Evolutionary conservation across 768 basidiomycete genomes (phyloP), one percentile per base, ranked within the genome.

Genomic region (Lanmaoa pseudosensibilis): DNA sequence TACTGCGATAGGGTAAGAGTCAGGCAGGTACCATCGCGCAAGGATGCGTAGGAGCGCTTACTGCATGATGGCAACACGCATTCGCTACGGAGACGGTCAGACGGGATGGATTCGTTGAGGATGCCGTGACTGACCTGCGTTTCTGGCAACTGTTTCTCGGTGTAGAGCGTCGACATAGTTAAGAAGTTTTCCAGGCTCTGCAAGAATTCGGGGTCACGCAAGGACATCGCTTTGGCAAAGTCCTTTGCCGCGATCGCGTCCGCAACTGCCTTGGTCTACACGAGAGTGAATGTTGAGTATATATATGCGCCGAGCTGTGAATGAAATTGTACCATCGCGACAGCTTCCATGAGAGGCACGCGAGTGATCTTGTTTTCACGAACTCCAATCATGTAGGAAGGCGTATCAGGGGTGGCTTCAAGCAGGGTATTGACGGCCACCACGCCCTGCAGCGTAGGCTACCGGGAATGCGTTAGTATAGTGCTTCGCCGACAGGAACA

Each of bases 351-450:
- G 43, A 99, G 76, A 15, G 94, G 93, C 10, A 95, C 87, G 27
- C 93, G 84, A 9, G 82, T 94, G 62, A 99, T 92, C 76, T 96
- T 96, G 77, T 97, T 98, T 75, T 98, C 95, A 60, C 84, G 83
- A 38, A 97, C 80, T 23, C 97, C 95, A 66, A 99, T 98, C 89
- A 99, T 96, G 69, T 95, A 98, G 0, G 94, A 96, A 5, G 96
- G 96, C 0, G 90, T 93, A 19, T 89, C 84, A 5, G 95, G 93
- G 1, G 84, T 90, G 0, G 96, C 83, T 63, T 88, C 85, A 7
- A 98, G 77, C 27, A 98, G 78, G 2, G 92, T 90, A 50, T 94
- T 83, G 47, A 98, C 90, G 2, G 97, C 96, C 67, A 97, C 91
- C 32, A 94, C 82, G 50, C 94, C 95, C 79, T 99, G 95, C n/a